Evolutionary conservation across 495 filamentous ascomycete genomes (phyloP), one percentile per base, ranked within the genome.

Genomic region (Collariella sp.): DNA sequence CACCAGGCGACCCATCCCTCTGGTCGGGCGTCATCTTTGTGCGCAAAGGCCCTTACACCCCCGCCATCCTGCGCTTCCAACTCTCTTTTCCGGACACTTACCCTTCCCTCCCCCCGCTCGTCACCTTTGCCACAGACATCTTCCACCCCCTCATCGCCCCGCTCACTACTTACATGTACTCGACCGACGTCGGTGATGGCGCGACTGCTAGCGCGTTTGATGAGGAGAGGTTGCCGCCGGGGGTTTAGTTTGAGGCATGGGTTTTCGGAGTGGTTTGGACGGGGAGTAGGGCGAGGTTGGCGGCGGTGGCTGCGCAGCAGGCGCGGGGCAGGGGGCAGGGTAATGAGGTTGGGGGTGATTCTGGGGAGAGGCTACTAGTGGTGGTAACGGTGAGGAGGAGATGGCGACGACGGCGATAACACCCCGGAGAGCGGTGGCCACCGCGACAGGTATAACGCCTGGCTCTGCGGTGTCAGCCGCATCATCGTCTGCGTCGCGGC

Each of bases 121-220:
- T 98, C 45, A 91, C 83, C 38, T 95, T 98, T 67, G 75, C 80
- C 24, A 93, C 86, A 40, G 91, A 96, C 59, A 83, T 96, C 48
- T 98, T 96, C 67, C 91, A 98, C 69, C 93, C 91, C 12, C 77
- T 98, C 23, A 83, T 97, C 62, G 86, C 90, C 2, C 89, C 91
- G 18, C 76, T 91, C 13, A 95, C 89, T 6, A 94, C 89, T 2
- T 89, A 94, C 68, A 91, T 88, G 55, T 93, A 91, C 72, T 85
- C 87, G 43, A 89, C 87, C 20, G 81, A 83, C 55, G 78, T 83
- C 5, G 75, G 84, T 29, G 76, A 80, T 48, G 82, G 72, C 23
- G 86, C 85, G 24, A 87, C 87, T 0, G 83, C 87, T 39, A 90
- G 86, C 64, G 86, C 87, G 12, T 83, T 82, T 9, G 88, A 94